These are phyloP conservation scores for Lentinula lateritia DNA, from an alignment of 768 basidiomycete species.

Conservation along the genomic window DNA sequence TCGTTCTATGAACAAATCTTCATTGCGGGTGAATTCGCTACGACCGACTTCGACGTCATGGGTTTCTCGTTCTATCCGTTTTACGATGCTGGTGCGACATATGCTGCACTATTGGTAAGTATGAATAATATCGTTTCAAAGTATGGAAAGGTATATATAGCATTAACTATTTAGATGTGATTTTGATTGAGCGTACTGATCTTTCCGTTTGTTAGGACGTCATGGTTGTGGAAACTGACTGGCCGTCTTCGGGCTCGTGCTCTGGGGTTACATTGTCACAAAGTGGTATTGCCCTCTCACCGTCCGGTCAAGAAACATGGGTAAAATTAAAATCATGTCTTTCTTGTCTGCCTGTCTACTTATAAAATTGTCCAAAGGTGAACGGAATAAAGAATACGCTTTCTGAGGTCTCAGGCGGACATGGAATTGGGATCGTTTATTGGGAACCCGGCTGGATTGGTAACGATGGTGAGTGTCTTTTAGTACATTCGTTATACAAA, in stretches of 20 bases:
- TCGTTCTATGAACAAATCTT: slow-evolving; percentile 51
- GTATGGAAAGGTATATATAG: slow-evolving; percentile 39
- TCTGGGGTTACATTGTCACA: slow-evolving; percentile 29
- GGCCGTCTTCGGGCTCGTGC: slow-evolving; percentile 41
- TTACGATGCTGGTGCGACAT: slow-evolving; percentile 53
- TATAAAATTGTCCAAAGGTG: slow-evolving; percentile 1
- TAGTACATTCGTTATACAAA: not conserved
- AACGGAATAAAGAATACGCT: slow-evolving; percentile 43
- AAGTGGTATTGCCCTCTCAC: slow-evolving; percentile 32
- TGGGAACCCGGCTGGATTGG: slow-evolving; percentile 69
- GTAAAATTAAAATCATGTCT: slow-evolving; percentile 13
- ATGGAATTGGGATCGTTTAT: slow-evolving; percentile 47
- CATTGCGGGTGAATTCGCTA: slow-evolving; percentile 43
- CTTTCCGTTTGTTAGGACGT: slow-evolving; percentile 28
- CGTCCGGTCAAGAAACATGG: slow-evolving; percentile 50
- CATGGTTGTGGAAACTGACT: slow-evolving; percentile 62
- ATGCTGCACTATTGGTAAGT: slow-evolving; percentile 41
- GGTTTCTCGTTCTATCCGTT: slow-evolving; percentile 67
- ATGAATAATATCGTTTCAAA: slow-evolving; percentile 44
- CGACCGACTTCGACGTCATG: slow-evolving; percentile 49
- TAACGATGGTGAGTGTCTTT: slow-evolving; percentile 31
- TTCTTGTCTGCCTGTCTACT: not conserved
- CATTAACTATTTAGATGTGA: not conserved
- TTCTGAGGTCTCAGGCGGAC: slow-evolving; percentile 39
- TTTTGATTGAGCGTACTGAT: not conserved